Percentiles rank a stretch among this genome's conserved stretches.
Evolutionary conservation across 768 basidiomycete species (phyloP).

Genomic region (Boletus speciosus): DNA sequence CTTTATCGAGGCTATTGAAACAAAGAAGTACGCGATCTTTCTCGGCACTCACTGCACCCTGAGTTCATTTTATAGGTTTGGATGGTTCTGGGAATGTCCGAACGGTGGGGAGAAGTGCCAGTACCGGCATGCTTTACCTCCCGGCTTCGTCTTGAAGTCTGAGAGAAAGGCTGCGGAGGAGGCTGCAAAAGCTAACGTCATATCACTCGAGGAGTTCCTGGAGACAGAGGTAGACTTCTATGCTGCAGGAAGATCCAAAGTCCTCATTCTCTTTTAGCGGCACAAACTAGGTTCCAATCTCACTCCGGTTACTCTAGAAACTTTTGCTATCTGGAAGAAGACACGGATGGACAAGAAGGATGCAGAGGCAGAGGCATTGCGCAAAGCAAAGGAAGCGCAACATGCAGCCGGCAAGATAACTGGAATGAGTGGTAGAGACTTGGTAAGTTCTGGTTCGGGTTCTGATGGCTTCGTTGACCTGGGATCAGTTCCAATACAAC

Average conservation of each 20-base stretch:
- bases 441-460: constrained; percentile 49
- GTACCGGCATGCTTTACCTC: constrained; percentile 93
- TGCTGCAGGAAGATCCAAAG: background rate
- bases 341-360: constrained; percentile 93
- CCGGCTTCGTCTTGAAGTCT: constrained; percentile 93
- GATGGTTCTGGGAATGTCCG: constrained; percentile 97
- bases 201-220: constrained; percentile 94
- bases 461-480: constrained; percentile 5
- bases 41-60: background rate
- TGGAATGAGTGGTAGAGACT: constrained; percentile 94
- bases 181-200: constrained; percentile 82
- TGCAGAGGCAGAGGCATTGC: constrained; percentile 78
- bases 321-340: constrained; percentile 94
- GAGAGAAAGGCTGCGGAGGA: constrained; percentile 91
- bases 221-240: constrained; percentile 84
- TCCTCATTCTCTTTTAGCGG: constrained; percentile 47
- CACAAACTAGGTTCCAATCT: constrained; percentile 90
- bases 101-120: constrained; percentile 80
- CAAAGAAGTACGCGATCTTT: constrained; percentile 55
- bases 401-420: constrained; percentile 82
- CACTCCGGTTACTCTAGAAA: constrained; percentile 90
- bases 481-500: constrained; percentile 84
- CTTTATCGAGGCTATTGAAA: constrained; percentile 96
- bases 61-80: constrained; percentile 48
- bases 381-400: constrained; percentile 79